Evolutionary conservation across 495 filamentous ascomycete species (phyloP).

Genomic region (Trichoderma virens): DNA sequence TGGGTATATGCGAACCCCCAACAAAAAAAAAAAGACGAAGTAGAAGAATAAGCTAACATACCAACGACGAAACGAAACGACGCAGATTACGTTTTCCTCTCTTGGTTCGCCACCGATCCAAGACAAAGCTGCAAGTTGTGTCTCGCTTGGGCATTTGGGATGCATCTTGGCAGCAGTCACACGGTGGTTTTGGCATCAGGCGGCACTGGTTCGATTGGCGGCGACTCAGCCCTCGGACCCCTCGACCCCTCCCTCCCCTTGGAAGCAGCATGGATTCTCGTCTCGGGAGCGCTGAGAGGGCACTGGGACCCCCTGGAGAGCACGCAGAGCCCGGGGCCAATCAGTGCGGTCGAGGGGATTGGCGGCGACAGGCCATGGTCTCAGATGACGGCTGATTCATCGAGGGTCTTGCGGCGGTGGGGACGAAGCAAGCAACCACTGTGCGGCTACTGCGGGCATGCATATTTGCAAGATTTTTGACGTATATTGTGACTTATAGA

Average conservation of each 20-base stretch:
- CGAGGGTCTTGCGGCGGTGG: too few relatives aligned
- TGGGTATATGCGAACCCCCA: not conserved
- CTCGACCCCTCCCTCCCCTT: not conserved
- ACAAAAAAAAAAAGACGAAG: not conserved
- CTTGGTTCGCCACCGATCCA: not conserved
- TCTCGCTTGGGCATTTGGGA: not conserved
- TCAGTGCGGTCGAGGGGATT: too few relatives aligned
- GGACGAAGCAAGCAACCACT: too few relatives aligned
- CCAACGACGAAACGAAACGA: not conserved
- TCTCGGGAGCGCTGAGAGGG: too few relatives aligned
- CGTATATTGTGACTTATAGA: too few relatives aligned
- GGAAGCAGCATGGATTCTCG: not conserved
- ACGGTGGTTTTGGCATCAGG: not conserved
- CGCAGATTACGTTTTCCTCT: not conserved
- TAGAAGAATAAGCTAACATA: not conserved
- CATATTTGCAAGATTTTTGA: too few relatives aligned
- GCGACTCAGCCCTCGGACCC: not conserved
- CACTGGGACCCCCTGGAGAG: not conserved
- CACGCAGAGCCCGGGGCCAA: not conserved
- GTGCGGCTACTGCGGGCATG: too few relatives aligned
- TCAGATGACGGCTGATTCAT: not conserved
- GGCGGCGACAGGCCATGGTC: not conserved
- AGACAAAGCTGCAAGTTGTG: not conserved
- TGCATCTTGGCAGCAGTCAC: constrained; percentile 1
- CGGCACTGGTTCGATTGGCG: not conserved